phyloP scores from a whole-genome alignment of 192 early-diverging fungal species.

The Martensiomyces pterosporus region DNA sequence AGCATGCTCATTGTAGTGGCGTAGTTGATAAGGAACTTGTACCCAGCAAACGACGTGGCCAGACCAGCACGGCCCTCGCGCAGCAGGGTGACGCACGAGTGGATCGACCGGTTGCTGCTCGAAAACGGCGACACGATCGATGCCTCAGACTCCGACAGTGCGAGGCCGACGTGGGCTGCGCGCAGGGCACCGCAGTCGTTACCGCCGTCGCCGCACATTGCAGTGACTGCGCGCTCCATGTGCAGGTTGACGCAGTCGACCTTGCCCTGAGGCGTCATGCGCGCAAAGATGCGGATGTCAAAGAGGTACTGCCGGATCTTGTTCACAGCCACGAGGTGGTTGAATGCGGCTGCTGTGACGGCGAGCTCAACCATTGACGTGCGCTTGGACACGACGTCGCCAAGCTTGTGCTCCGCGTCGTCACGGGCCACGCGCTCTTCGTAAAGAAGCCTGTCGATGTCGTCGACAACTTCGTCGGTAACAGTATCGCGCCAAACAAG shows the following conservation, averaged over 20 bases:
- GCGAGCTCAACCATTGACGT: constrained; percentile 58
- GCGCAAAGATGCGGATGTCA: constrained; percentile 70
- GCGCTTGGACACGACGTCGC: neutral
- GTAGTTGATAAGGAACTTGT: constrained; percentile 75
- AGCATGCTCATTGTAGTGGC: constrained; percentile 67
- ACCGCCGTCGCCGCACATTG: constrained; percentile 87
- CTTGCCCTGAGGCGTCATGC: constrained; percentile 79
- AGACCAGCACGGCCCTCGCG: constrained; percentile 70
- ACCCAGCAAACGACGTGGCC: constrained; percentile 70
- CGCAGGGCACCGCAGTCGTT: constrained; percentile 83
- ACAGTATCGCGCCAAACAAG: constrained; percentile 61
- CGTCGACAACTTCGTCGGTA: constrained; percentile 42
- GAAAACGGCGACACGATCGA: constrained; percentile 86
- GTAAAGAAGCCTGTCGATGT: constrained; percentile 21
- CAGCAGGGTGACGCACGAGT: constrained; percentile 68
- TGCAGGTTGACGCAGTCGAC: constrained; percentile 66
- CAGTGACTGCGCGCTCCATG: constrained; percentile 74
- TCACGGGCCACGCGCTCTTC: constrained; percentile 10
- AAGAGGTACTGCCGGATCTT: constrained; percentile 55
- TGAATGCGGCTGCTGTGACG: constrained; percentile 67
- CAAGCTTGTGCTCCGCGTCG: constrained; percentile 6
- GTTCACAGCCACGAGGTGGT: constrained; percentile 39
- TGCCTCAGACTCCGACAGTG: constrained; percentile 74
- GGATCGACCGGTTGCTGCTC: constrained; percentile 56
- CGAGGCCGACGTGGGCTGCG: constrained; percentile 76